A percentile compares a stretch with the other conserved stretches of the same genome.
These are phyloP conservation scores for Claviceps digitariae DNA, from an alignment of 2,329 filamentous ascomycete genomes.

Conservation along the genomic window DNA sequence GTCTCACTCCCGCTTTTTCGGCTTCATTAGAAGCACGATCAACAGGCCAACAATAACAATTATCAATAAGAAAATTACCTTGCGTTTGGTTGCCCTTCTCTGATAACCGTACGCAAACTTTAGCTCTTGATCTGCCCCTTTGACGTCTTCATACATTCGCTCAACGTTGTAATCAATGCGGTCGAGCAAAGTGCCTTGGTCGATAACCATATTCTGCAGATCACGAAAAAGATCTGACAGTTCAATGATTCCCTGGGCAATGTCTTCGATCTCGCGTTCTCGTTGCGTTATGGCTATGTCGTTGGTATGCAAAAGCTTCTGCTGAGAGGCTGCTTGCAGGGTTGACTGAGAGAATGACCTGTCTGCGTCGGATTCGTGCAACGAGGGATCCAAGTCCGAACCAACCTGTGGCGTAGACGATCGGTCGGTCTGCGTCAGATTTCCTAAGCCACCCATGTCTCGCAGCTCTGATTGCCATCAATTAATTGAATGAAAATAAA, in stretches of 20 bases:
- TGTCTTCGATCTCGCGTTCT: slow-evolving; percentile 93
- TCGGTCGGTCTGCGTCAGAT: slow-evolving; percentile 37
- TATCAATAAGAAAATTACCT: slow-evolving; percentile 79
- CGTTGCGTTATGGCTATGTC: slow-evolving; percentile 80
- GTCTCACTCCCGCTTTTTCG: slow-evolving; percentile 36
- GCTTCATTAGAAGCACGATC: slow-evolving; percentile 71
- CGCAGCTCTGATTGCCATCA: slow-evolving; percentile 47
- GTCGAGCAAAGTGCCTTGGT: slow-evolving; percentile 81
- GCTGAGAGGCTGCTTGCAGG: slow-evolving; percentile 62
- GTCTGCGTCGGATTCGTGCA: slow-evolving; percentile 89
- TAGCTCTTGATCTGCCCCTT: slow-evolving; percentile 83
- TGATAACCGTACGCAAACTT: slow-evolving; percentile 83
- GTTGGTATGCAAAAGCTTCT: slow-evolving; percentile 56
- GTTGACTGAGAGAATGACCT: slow-evolving; percentile 83
- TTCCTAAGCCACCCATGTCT: slow-evolving; percentile 48
- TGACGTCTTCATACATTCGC: slow-evolving; percentile 84
- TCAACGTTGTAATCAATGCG: slow-evolving; percentile 98
- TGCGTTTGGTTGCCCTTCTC: slow-evolving; percentile 74
- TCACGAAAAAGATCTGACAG: slow-evolving; percentile 94
- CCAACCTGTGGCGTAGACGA: slow-evolving; percentile 35
- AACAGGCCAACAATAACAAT: slow-evolving; percentile 77
- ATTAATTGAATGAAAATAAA: neutral
- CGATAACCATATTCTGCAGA: slow-evolving; percentile 87
- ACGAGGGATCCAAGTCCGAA: slow-evolving; percentile 66
- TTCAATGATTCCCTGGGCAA: slow-evolving; percentile 95